Base-by-base conservation (phyloP, 2,329 filamentous ascomycete species). In the Botrytis elliptica region DNA sequence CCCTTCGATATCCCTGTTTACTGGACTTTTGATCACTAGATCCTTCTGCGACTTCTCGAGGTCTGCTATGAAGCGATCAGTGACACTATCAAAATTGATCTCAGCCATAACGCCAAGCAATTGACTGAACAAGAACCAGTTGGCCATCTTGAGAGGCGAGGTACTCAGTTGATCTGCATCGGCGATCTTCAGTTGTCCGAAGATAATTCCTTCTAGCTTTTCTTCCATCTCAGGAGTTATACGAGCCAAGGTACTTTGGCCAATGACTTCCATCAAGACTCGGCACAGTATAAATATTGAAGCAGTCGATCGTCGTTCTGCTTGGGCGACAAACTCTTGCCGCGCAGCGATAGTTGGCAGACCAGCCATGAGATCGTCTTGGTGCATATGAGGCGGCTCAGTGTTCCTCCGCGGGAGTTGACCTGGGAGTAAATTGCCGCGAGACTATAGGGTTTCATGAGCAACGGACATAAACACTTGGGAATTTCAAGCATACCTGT, bases 231-330 rank as follows among this genome's bases (percentile, higher is more conserved):
- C 95, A 1, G 90, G 86, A 9, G 93, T 97, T 77, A 99, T 93
- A 33, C 90, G 92, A 49, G 90, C 87, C 63, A 98, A 84, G 42
- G 88, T 95, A 79, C 94, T 98, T 82, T 98, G 94, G 57, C 92
- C 91, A 81, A 98, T 96, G 67, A 99, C 95, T 81, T 98, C 94
- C 72, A 98, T 92, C 68, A 99, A 85, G 12, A 98, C 95, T 44
- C 96, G 90, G 81, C 96, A 99, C 4, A 99, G 88, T 33, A 99
- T 93, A 80, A 97, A 99, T 68, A 98, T 97, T 1, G 97, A 98
- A 5, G 97, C 93, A 0, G 93, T 97, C 8, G 95, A 97, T 59
- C 94, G 91, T 70, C 95, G 91, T 83, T 99, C 96, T 4, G 93
- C 92, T 78, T 95, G 88, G 22, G 91, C 88, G 59, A 95, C 90